phyloP scores from a whole-genome alignment of 73 alveolate species.

The Tetrahymena malaccensis region DNA sequence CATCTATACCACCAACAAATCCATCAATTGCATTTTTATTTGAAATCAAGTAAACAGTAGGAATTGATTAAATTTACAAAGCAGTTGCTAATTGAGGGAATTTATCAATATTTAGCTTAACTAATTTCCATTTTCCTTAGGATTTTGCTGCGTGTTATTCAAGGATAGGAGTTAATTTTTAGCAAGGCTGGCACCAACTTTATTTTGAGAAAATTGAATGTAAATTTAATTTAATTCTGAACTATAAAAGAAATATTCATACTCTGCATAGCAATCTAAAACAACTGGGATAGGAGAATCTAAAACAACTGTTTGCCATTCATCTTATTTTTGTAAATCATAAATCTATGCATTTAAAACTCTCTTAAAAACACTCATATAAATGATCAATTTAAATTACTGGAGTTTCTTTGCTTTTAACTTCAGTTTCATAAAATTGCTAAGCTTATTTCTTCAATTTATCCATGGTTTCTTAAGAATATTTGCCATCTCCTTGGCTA shows the following conservation, averaged over 20 bases:
- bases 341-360: not conserved
- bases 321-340: not conserved
- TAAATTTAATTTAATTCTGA: not conserved
- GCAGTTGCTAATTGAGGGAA: slow-evolving; percentile 49
- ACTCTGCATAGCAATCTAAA: slow-evolving; percentile 57
- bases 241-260: not conserved
- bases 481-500: not conserved
- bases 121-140: slow-evolving; percentile 45
- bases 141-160: slow-evolving; percentile 27
- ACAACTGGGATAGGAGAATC: slow-evolving; percentile 41
- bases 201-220: not conserved
- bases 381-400: not conserved
- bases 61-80: slow-evolving; percentile 39
- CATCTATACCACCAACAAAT: slow-evolving; percentile 39
- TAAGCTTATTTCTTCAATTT: not conserved
- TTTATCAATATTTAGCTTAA: slow-evolving; percentile 49
- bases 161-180: slow-evolving; percentile 44
- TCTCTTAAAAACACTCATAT: not conserved
- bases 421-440: not conserved
- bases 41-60: slow-evolving; percentile 44
- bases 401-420: not conserved
- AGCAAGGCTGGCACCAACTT: slow-evolving; percentile 54
- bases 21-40: slow-evolving; percentile 40
- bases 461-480: not conserved
- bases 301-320: slow-evolving; percentile 45